A percentile compares a stretch with the other conserved stretches of the same genome.
These are phyloP conservation scores for Neonothopanus nambi DNA, from an alignment of 1,284 basidiomycete species.

Conservation along the genomic window DNA sequence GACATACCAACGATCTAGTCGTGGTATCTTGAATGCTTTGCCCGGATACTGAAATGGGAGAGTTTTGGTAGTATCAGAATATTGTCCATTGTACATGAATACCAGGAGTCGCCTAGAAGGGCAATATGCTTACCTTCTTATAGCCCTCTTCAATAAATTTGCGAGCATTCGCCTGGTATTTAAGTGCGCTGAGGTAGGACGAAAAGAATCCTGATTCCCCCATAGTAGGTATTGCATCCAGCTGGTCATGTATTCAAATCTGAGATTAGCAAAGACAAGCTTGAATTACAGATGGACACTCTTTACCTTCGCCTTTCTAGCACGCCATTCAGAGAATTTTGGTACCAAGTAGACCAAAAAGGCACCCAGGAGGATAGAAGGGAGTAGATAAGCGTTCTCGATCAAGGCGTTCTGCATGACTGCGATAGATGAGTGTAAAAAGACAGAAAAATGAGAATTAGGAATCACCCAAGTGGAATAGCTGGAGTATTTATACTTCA, in stretches of 20 bases:
- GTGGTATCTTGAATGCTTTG: slow-evolving; percentile 31
- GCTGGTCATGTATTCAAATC: neutral
- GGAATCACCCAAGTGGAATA: too few species aligned
- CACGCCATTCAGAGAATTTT: neutral
- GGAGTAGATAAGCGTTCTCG: too few species aligned
- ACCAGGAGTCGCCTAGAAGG: too few species aligned
- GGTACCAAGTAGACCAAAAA: neutral
- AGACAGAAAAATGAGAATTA: too few species aligned
- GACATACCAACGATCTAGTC: slow-evolving; percentile 29
- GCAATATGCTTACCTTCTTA: neutral
- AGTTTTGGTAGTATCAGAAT: neutral
- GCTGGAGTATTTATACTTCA: too few species aligned
- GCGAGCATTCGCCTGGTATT: slow-evolving; percentile 6
- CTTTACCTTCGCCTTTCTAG: neutral
- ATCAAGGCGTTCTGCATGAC: too few species aligned
- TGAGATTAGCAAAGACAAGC: neutral
- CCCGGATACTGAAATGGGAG: slow-evolving; percentile 5
- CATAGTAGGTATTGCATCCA: slow-evolving; percentile 12
- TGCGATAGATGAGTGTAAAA: too few species aligned
- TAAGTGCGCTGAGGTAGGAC: slow-evolving; percentile 6
- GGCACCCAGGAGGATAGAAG: neutral
- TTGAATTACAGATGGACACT: neutral
- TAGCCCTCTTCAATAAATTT: slow-evolving; percentile 16
- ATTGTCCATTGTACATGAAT: too few species aligned
- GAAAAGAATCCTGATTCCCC: slow-evolving; percentile 11